Base-by-base conservation (phyloP, 305 asterid genomes). In the Fraxinus platypoda region DNA sequence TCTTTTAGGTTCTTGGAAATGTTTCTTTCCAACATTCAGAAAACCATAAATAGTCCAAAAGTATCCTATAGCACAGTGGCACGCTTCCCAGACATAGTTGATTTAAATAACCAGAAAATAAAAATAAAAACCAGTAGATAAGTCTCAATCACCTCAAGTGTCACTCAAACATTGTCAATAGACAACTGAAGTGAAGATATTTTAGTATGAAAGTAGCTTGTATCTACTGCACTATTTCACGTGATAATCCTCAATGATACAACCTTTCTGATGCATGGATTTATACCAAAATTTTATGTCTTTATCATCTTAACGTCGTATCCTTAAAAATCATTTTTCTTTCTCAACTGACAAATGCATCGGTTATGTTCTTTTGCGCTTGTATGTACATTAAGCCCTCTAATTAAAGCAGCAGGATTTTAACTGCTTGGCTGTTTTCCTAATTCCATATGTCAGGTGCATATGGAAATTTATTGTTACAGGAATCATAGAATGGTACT, bases 51-150 rank as follows among this genome's bases (percentile, higher is more conserved):
- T 66, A 31, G 74, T 68, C 80, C 73, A 57, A 75, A 68, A 15
- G 13, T 62, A 76, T 68, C 41, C 59, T 17, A 46, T 31, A 2
- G 52, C 30, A 33, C 49, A 78, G 35, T 31, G 1, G 52, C 30
- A n/a, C 30, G 75, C 21, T 43, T 74, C 43, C 30, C 33, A 78
- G 74, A 73, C 33, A 62, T 35, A 62, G 38, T 76, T 30, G 17
- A 74, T 57, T 59, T 70, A 64, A 19, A 46, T 62, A 78, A 49
- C 78, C 74, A 52, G 25, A 81, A 78, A 81, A 43, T 78, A n/a
- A 34, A 82, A 75, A 73, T 28, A 70, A 74, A 52, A 64, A 49
- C 46, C 37, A 52, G 62, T 66, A 70, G 23, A 78, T 35, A 62
- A 43, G 68, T 76, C 17, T 73, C 33, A 78, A 79, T 76, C 46